Evolutionary conservation across 257 asterid species (phyloP).

Genomic region (Leonotis leonurus): DNA sequence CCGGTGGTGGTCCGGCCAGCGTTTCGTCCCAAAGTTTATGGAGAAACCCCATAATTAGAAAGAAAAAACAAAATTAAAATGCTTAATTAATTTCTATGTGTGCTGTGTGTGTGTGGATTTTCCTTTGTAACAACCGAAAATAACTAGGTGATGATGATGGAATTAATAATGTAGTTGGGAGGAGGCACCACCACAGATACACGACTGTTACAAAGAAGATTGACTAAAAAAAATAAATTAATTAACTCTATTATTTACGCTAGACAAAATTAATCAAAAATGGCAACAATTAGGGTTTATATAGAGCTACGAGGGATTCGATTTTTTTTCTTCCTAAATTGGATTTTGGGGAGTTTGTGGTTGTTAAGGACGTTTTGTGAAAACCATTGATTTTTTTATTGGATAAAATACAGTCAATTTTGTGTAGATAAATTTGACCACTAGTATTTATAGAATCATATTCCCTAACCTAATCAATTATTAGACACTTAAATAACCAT

Average conservation of each 20-base stretch:
- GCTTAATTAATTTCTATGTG: not conserved
- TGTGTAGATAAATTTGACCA: not conserved
- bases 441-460: not conserved
- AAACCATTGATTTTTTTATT: constrained; percentile 16
- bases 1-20: constrained; percentile 77
- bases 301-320: constrained; percentile 12
- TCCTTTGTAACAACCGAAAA: constrained; percentile 67
- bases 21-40: constrained; percentile 86
- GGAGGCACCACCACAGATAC: constrained; percentile 43
- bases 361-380: constrained; percentile 16
- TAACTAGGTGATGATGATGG: constrained; percentile 36
- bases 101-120: not conserved
- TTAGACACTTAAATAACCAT: not conserved
- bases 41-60: constrained; percentile 63
- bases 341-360: constrained; percentile 17
- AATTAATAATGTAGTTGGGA: constrained; percentile 11
- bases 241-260: not conserved
- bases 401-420: constrained; percentile 1
- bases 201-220: constrained; percentile 64
- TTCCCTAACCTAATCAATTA: not conserved
- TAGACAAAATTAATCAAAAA: not conserved
- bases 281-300: constrained; percentile 11
- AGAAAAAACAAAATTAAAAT: not conserved
- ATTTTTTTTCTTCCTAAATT: not conserved
- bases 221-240: not conserved